A percentile compares a stretch with the other conserved stretches of the same genome.
Evolutionary conservation across 2,329 filamentous ascomycete species (phyloP).

Genomic region (Colletotrichum salicis): DNA sequence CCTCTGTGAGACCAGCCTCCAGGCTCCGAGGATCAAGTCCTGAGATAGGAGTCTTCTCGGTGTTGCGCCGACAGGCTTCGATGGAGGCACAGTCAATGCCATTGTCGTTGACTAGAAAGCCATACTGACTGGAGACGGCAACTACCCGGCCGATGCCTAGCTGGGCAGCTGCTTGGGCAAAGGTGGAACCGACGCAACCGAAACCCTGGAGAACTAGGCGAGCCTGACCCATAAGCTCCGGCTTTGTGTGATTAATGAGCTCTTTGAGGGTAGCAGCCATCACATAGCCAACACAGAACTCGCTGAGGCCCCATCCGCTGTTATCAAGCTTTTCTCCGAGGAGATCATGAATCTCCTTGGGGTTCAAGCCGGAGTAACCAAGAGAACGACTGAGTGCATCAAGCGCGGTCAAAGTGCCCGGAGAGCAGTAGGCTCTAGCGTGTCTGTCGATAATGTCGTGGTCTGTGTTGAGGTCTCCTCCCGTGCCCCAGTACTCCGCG

Average conservation of each 20-base stretch:
- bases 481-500: background rate
- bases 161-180: slow-evolving; percentile 1
- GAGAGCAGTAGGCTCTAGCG: background rate
- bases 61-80: background rate
- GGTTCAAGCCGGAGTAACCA: background rate
- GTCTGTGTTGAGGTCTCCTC: background rate
- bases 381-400: background rate
- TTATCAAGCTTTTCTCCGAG: slow-evolving; percentile 2
- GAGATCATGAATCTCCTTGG: background rate
- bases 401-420: background rate
- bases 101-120: background rate
- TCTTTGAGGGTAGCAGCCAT: background rate
- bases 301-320: slow-evolving; percentile 3
- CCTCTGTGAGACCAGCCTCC: background rate
- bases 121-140: background rate
- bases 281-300: slow-evolving; percentile 5
- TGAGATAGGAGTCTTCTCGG: background rate
- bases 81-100: background rate
- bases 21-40: background rate
- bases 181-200: slow-evolving; percentile 8
- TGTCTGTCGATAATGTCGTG: background rate
- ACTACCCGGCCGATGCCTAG: background rate
- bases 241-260: background rate
- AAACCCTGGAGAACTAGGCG: background rate
- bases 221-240: background rate